Conservation (phyloP, 441 rosid genomes). For the Macaranga tanarius region DNA sequence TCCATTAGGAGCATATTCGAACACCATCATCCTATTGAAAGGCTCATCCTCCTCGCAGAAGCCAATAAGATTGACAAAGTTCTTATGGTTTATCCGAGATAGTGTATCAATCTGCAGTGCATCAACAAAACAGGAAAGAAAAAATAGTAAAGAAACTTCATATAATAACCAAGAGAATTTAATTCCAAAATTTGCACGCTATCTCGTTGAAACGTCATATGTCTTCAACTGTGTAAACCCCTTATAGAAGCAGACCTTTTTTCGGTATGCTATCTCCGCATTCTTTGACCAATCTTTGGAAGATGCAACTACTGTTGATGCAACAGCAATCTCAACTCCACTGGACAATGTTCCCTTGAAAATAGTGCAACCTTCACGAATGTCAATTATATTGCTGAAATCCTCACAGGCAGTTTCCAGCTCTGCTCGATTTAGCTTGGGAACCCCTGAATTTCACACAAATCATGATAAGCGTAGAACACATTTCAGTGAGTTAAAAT, state of each 20-base stretch:
- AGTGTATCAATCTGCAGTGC: slow-evolving; percentile 56
- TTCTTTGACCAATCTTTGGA: slow-evolving; percentile 59
- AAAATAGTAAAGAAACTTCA: background rate
- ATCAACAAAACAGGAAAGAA: background rate
- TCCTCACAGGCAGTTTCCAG: slow-evolving; percentile 93
- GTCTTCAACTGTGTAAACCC: background rate
- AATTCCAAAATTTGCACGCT: background rate
- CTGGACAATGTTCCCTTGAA: slow-evolving; percentile 91
- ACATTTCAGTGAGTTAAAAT: background rate
- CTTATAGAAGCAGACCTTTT: slow-evolving; percentile 44
- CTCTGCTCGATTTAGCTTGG: slow-evolving; percentile 79
- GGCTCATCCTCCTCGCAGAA: slow-evolving; percentile 81
- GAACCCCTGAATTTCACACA: slow-evolving; percentile 61
- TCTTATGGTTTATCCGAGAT: slow-evolving; percentile 80
- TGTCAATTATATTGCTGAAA: slow-evolving; percentile 74
- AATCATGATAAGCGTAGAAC: background rate
- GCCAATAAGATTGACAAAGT: slow-evolving; percentile 88
- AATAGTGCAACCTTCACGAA: slow-evolving; percentile 41
- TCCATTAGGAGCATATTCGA: slow-evolving; percentile 95
- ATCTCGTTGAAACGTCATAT: background rate
- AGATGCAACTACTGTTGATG: slow-evolving; percentile 43
- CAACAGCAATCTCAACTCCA: slow-evolving; percentile 88
- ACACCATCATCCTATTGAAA: slow-evolving; percentile 88
- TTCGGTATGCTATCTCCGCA: slow-evolving; percentile 56
- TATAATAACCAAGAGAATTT: slow-evolving; percentile 3